Evolutionary conservation across 1,284 basidiomycete genomes (phyloP), one percentile per base, ranked within the genome.

Genomic region (Boletus albobrunnescens): DNA sequence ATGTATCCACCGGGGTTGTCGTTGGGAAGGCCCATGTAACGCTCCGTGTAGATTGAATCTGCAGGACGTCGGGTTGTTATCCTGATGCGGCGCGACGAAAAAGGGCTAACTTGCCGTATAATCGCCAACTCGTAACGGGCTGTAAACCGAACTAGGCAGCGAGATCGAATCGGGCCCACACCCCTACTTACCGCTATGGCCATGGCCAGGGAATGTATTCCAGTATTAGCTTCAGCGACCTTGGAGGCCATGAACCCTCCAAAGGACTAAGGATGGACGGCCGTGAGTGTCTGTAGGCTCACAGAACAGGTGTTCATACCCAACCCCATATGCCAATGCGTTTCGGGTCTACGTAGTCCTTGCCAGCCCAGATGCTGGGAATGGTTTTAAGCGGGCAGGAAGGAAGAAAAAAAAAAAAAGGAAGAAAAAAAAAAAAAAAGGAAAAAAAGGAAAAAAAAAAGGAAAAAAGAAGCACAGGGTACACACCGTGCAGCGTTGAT

Each of bases 301-400:
- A 45, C 9, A 10, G 16, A 42, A 43, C 30, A 30, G 20, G 8
- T 27, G 8, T 6, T 72, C 86, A 62, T 54, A 91, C 90, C 92
- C 93, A 96, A 38, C 93, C 93, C 91, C 92, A 95, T 30, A 98
- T 84, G 0, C 94, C 95, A 36, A 97, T 89, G 36, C 91, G 75
- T 59, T 78, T 81, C 33, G 81, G 74, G 64, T 94, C 92, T 3
- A 91, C 84, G 59, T 86, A 92, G 44, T 78, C 75, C 70, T 81
- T 91, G 49, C 76, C 75, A 9, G 80, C 86, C 87, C 87, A 91
- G 35, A 79, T 68, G 54, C 84, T 87, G 48, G 37, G 31, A 47
- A 49, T 31, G 32, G 28, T 11, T 22, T 23, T 57, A 37, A 54
- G 46, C 11, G 22, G 23, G n/a, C 33, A 42, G 36, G 43, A 37